Evolutionary conservation across 2,329 filamentous ascomycete genomes (phyloP).

Genomic region (Trichothecium sympodiale): DNA sequence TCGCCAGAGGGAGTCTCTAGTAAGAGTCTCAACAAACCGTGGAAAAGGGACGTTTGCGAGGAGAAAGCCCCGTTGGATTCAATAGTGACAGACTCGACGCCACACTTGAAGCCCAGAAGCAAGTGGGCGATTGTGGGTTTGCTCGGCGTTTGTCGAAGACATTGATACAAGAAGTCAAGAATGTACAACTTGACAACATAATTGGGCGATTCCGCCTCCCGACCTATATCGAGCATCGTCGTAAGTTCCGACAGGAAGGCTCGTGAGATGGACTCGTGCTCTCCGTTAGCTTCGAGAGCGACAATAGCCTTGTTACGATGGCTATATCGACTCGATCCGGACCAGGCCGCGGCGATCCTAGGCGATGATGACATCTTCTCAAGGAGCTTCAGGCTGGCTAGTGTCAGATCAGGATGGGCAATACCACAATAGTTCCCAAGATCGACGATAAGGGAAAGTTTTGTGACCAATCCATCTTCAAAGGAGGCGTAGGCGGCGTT

Average conservation of each 20-base stretch:
- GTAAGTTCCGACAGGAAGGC: conserved; percentile 61
- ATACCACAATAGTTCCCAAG: conserved; percentile 80
- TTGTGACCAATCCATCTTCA: conserved; percentile 79
- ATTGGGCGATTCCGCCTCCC: conserved; percentile 55
- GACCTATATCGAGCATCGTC: conserved; percentile 60
- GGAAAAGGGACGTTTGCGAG: conserved; percentile 66
- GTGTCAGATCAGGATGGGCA: conserved; percentile 67
- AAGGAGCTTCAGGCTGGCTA: conserved; percentile 70
- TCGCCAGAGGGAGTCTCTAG: conserved; percentile 56
- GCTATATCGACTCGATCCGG: conserved; percentile 46
- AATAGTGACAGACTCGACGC: conserved; percentile 57
- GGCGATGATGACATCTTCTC: conserved; percentile 78
- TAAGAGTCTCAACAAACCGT: conserved; percentile 64
- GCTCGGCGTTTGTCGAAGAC: conserved; percentile 61
- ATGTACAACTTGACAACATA: conserved; percentile 78
- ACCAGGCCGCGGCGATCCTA: conserved; percentile 63
- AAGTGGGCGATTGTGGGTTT: conserved; percentile 84
- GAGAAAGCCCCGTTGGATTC: conserved; percentile 61
- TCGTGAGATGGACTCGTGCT: conserved; percentile 68
- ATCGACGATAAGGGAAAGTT: conserved; percentile 68
- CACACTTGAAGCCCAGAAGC: conserved; percentile 76
- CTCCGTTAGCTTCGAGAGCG: conserved; percentile 71
- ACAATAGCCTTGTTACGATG: conserved; percentile 78
- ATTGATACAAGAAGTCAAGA: conserved; percentile 75
- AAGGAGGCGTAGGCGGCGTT: conserved; percentile 70